phyloP scores from a whole-genome alignment of 1,139 yeast genomes.

The Sugiyamaella castrensis region DNA sequence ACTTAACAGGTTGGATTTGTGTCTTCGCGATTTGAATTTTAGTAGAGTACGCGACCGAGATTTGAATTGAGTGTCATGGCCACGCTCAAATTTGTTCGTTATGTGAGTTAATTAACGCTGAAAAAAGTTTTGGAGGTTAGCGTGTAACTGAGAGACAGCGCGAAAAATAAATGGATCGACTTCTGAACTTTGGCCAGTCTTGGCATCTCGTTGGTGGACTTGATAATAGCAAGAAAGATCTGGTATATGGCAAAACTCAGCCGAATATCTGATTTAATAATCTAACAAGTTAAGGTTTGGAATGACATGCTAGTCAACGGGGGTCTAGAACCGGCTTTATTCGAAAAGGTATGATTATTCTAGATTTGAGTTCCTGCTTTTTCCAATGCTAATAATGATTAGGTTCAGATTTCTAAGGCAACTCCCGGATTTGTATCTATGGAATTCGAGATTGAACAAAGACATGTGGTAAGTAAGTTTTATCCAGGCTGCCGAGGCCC shows the following conservation, averaged over 20 bases:
- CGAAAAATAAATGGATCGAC: not conserved
- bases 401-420: slow-evolving; percentile 30
- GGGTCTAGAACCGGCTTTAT: slow-evolving; percentile 39
- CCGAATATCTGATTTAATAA: slow-evolving; percentile 16
- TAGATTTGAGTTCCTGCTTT: no score
- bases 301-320: slow-evolving; percentile 35
- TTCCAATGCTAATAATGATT: not conserved
- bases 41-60: no score
- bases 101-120: slow-evolving; percentile 10
- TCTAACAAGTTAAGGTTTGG: slow-evolving; percentile 32
- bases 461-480: slow-evolving; percentile 35
- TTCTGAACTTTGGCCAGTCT: not conserved
- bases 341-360: slow-evolving; percentile 29
- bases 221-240: no score
- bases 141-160: not conserved
- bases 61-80: slow-evolving; percentile 10
- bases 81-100: slow-evolving; percentile 19
- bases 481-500: no score
- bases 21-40: no score
- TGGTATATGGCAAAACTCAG: no score
- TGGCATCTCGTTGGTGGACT: no score
- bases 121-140: not conserved
- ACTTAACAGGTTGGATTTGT: no score
- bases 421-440: slow-evolving; percentile 37
- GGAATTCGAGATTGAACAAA: slow-evolving; percentile 35